Percentiles rank a stretch among this genome's conserved stretches.
These are phyloP conservation scores for Solanum etuberosum DNA, from an alignment of 257 asterid genomes.

Conservation along the genomic window DNA sequence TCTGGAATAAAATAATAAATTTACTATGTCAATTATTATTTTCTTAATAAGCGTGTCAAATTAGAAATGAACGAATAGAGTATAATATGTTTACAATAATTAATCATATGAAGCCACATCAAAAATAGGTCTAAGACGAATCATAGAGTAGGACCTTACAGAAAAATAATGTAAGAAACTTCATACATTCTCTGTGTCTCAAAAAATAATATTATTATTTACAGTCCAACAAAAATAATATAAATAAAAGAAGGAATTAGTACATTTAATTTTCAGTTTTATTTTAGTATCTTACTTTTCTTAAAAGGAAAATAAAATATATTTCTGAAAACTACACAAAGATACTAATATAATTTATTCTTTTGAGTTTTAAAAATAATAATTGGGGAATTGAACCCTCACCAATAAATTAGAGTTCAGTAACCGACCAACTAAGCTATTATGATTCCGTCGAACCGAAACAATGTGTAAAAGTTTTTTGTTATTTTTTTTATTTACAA, in stretches of 20 bases:
- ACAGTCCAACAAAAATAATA: neutral
- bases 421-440: too few species aligned
- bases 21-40: too few species aligned
- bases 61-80: neutral
- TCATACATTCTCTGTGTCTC: neutral
- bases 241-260: neutral
- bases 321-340: neutral
- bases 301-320: neutral
- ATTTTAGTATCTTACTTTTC: neutral
- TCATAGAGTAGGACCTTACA: neutral
- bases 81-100: neutral
- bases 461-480: neutral
- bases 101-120: neutral
- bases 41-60: too few species aligned
- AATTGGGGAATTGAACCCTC: too few species aligned
- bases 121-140: neutral
- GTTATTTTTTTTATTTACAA: neutral
- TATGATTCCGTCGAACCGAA: too few species aligned
- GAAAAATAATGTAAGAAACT: neutral
- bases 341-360: neutral
- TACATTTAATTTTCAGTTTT: neutral
- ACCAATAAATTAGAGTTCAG: too few species aligned
- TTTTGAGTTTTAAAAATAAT: too few species aligned
- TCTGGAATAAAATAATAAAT: too few species aligned
- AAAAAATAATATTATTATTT: neutral